Base-by-base conservation (phyloP, 257 asterid species). In the Echium plantagineum region DNA sequence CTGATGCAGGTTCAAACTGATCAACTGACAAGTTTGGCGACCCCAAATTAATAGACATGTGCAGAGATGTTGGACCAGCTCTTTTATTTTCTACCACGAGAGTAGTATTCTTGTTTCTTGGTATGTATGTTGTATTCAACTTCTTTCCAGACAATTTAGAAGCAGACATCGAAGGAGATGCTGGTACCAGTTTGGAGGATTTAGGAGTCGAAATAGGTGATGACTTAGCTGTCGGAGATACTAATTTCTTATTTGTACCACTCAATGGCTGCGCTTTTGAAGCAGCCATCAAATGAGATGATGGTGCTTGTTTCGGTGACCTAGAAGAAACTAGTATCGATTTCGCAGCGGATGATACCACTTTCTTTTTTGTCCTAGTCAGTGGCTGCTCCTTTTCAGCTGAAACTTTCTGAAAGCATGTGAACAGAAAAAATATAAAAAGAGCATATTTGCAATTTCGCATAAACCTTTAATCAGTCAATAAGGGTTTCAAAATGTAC, bases 21-120 rank as follows among this genome's bases (percentile, higher is more conserved):
- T 73, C 63, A 62, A 73, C 65, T 21, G 71, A 63, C 58, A 85
- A 64, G 55, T 75, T 78, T 15, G 78, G 55, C 4, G 86, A 78
- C 54, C 85, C 87, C 88, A 85, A 75, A 72, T 75, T 85, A 55
- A 83, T 84, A 63, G 98, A 87, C 98, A 80, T 83, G 77, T 91
- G 94, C 71, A 91, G 67, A 55, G 95, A 82, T 26, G 85, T 74
- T 4, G 88, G 85, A 65, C 76, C 63, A 49, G 65, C 66, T 68
- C 71, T 78, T 81, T 69, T 83, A 72, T 69, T 73, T 68, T 75
- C 75, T 61, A 67, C 69, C 54, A 35, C 66, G 26, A 42, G 66
- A 0, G 49, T 42, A 71, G 73, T 42, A 68, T 42, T 70, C 69
- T 65, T 80, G 66, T 79, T 63, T 63, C 67, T 83, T 0, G 66